Conservation (phyloP, 805 yeast species). For the Kodamaea sagamina region DNA sequence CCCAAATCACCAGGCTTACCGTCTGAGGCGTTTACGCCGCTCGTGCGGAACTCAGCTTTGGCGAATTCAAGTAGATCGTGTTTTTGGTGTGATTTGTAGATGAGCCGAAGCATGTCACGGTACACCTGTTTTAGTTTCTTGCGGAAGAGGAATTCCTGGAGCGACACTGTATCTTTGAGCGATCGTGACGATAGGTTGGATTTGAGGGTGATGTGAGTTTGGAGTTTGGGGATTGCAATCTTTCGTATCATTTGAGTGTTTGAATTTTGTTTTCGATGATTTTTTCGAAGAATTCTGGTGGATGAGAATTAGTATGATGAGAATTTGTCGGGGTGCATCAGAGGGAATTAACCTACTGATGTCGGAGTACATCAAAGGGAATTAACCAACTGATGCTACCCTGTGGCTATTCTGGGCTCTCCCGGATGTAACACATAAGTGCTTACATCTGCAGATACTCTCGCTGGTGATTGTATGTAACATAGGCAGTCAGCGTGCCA, state of each 20-base stretch:
- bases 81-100: conserved; percentile 40
- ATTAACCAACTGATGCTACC: too few species aligned
- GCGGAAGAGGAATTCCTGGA: conserved; percentile 45
- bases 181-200: background rate
- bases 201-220: background rate
- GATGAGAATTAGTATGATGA: too few species aligned
- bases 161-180: conserved; percentile 13
- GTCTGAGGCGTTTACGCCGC: conserved; percentile 21
- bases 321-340: too few species aligned
- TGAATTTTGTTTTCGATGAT: background rate
- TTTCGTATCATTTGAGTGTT: background rate
- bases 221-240: background rate
- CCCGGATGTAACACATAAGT: too few species aligned
- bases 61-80: conserved; percentile 34
- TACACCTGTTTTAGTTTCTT: conserved; percentile 36
- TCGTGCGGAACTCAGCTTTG: conserved; percentile 34
- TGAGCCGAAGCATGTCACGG: conserved; percentile 33
- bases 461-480: too few species aligned
- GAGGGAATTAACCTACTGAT: too few species aligned
- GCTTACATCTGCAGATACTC: too few species aligned
- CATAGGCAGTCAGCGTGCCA: too few species aligned
- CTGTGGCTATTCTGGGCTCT: too few species aligned
- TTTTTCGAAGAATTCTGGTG: too few species aligned
- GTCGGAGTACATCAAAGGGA: too few species aligned
- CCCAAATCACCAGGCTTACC: conserved; percentile 27